Evolutionary conservation across 352 stramenopile genomes (phyloP), one percentile per base, ranked within the genome.

Genomic region (Globisporangium radiosum): DNA sequence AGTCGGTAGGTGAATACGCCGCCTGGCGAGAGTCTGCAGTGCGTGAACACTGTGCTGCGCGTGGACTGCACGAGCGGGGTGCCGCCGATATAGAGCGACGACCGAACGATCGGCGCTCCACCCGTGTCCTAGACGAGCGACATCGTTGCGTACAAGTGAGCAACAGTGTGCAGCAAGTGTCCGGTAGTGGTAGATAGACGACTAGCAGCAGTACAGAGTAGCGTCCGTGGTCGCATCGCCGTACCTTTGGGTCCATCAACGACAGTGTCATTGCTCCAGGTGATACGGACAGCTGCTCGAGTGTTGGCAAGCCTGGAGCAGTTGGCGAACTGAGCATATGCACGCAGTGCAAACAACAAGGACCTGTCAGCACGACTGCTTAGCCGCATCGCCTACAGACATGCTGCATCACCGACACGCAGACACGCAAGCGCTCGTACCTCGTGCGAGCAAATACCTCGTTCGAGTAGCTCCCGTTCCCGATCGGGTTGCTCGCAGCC

Each of bases 1-100:
- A 87, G 56, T 39, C 60, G 56, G 45, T 81, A 87, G 1, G 68
- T 61, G 51, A 76, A 83, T 6, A 63, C 62, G 0, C 54, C 70
- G 19, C 51, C 66, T 0, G 54, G 5, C 2, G 14, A 6, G 17
- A 85, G 53, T 1, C 56, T 64, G 47, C 77, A 87, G 49, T 85
- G 65, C 9, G 59, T 69, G 25, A 75, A 87, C 19, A 10, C 47
- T 0, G 25, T 63, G 0, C 37, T 57, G 7, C 47, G 55, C 2
- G 52, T 61, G 17, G 68, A 65, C 38, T 75, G 65, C 8, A 73
- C 54, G 0, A 81, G 33, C 50, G 67, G 39, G 4, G 54, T 14
- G 49, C 74, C 76, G 43, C 76, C 65, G 0, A 64, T 52, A 14
- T 51, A 69, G 0, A 87, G 56, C 7, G 71, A 79, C 14, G 77